phyloP scores from a whole-genome alignment of 2,329 filamentous ascomycete species.

The Cladosporium sp. region DNA sequence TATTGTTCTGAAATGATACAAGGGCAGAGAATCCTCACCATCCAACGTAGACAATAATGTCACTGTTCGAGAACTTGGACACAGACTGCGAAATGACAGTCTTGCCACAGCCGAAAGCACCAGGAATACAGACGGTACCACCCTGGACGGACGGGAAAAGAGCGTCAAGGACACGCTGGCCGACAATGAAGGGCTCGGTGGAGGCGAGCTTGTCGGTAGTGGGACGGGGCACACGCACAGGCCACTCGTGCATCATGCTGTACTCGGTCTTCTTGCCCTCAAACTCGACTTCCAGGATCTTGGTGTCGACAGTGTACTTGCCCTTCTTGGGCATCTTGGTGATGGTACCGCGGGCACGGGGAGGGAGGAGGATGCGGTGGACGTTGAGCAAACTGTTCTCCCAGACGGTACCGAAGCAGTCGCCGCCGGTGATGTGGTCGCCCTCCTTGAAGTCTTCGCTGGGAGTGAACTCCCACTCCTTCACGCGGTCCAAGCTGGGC shows the following conservation, averaged over 20 bases:
- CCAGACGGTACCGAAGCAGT: constrained; percentile 91
- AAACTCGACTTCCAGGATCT: constrained; percentile 52
- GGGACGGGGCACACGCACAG: constrained; percentile 91
- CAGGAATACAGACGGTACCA: constrained; percentile 95
- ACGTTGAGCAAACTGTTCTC: constrained; percentile 94
- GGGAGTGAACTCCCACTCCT: constrained; percentile 96
- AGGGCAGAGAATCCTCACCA: constrained; percentile 38
- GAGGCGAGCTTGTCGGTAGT: constrained; percentile 89
- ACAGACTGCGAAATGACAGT: constrained; percentile 98
- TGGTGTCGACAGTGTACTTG: constrained; percentile 68
- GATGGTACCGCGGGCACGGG: constrained; percentile 86
- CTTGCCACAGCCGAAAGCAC: constrained; percentile 98
- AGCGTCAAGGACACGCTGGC: constrained; percentile 92
- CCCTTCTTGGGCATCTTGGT: constrained; percentile 87
- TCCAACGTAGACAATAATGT: constrained; percentile 97
- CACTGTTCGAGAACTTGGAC: constrained; percentile 99
- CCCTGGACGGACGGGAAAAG: constrained; percentile 96
- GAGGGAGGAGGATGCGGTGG: constrained; percentile 90
- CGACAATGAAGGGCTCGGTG: constrained; percentile 89
- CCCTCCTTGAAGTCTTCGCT: constrained; percentile 76
- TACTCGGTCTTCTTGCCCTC: constrained; percentile 57
- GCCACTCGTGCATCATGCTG: constrained; percentile 99
- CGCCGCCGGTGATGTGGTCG: constrained; percentile 94
- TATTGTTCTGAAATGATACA: neutral
- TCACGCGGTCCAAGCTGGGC: constrained; percentile 82